Evolutionary conservation across 179 eudicot genomes (phyloP).

Genomic region (Vitellaria paradoxa): DNA sequence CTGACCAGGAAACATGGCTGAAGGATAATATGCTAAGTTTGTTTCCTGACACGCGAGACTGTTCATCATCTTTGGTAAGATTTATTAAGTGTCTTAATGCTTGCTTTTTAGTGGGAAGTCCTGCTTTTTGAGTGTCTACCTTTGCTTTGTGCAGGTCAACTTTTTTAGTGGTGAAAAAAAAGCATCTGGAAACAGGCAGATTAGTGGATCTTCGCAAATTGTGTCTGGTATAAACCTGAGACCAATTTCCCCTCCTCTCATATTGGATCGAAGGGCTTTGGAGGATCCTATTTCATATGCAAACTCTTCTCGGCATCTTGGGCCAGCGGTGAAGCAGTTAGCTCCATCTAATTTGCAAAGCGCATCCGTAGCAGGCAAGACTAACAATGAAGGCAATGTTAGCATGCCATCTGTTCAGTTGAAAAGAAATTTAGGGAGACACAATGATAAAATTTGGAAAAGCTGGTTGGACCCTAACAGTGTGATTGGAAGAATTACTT

Average conservation of each 20-base stretch:
- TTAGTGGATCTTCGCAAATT: slow-evolving; percentile 39
- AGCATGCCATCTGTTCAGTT: slow-evolving; percentile 60
- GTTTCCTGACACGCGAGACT: slow-evolving; percentile 90
- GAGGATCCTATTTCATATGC: slow-evolving; percentile 51
- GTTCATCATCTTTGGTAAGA: slow-evolving; percentile 85
- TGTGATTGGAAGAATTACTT: slow-evolving; percentile 49
- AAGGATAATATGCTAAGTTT: slow-evolving; percentile 69
- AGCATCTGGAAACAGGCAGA: slow-evolving; percentile 47
- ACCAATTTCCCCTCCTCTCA: slow-evolving; percentile 47
- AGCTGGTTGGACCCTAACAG: slow-evolving; percentile 43
- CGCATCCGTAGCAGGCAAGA: slow-evolving; percentile 42
- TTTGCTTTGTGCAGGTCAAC: slow-evolving; percentile 50
- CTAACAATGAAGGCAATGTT: slow-evolving; percentile 30
- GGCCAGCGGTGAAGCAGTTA: slow-evolving; percentile 84
- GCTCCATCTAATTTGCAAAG: slow-evolving; percentile 66
- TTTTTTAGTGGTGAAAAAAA: slow-evolving; percentile 68
- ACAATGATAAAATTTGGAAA: slow-evolving; percentile 38
- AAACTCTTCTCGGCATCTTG: slow-evolving; percentile 66
- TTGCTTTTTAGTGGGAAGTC: background rate
- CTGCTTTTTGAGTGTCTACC: slow-evolving; percentile 2
- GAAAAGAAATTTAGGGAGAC: slow-evolving; percentile 70
- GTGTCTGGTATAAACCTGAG: slow-evolving; percentile 43
- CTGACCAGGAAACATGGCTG: slow-evolving; percentile 84
- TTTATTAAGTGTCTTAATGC: slow-evolving; percentile 12
- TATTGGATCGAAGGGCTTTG: slow-evolving; percentile 50